Percentiles rank a stretch among this genome's conserved stretches.
These are phyloP conservation scores for Ogataea chonburiensis DNA, from an alignment of 805 yeast genomes.

Conservation along the genomic window DNA sequence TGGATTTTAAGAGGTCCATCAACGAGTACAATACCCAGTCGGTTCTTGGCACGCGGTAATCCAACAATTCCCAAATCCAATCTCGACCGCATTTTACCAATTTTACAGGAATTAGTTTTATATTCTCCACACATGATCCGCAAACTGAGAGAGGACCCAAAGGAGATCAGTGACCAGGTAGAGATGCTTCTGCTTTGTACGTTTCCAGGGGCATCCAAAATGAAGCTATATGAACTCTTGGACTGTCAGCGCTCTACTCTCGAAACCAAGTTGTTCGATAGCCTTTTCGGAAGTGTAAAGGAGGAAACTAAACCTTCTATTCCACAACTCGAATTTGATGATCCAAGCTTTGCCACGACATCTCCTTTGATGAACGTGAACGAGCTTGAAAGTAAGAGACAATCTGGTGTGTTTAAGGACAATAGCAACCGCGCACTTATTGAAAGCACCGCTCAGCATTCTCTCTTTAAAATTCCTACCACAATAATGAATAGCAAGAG, in stretches of 20 bases:
- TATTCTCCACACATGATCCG: constrained; percentile 24
- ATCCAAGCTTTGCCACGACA: constrained; percentile 37
- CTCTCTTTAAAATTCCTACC: constrained; percentile 37
- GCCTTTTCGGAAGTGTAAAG: constrained; percentile 24
- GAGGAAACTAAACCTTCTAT: constrained; percentile 3
- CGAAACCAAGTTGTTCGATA: constrained; percentile 24
- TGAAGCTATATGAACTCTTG: constrained; percentile 27
- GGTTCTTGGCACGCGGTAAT: constrained; percentile 40
- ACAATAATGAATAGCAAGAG: constrained; percentile 38
- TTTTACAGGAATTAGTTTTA: constrained; percentile 31
- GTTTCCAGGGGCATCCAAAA: constrained; percentile 30
- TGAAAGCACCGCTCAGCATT: constrained; percentile 18
- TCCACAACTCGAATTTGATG: constrained; percentile 33
- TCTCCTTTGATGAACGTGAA: constrained; percentile 31
- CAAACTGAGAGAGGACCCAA: constrained; percentile 24
- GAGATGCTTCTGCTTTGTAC: constrained; percentile 23
- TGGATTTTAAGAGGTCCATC: constrained; percentile 66
- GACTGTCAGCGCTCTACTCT: constrained; percentile 17
- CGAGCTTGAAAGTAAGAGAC: constrained; percentile 17
- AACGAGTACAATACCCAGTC: constrained; percentile 57
- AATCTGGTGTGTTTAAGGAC: constrained; percentile 2
- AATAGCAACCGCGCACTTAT: constrained; percentile 12
- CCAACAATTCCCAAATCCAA: constrained; percentile 29
- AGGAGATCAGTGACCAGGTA: constrained; percentile 20
- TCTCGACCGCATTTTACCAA: constrained; percentile 29